Conservation (phyloP, 805 yeast species). For the Nakazawaea holstii region DNA sequence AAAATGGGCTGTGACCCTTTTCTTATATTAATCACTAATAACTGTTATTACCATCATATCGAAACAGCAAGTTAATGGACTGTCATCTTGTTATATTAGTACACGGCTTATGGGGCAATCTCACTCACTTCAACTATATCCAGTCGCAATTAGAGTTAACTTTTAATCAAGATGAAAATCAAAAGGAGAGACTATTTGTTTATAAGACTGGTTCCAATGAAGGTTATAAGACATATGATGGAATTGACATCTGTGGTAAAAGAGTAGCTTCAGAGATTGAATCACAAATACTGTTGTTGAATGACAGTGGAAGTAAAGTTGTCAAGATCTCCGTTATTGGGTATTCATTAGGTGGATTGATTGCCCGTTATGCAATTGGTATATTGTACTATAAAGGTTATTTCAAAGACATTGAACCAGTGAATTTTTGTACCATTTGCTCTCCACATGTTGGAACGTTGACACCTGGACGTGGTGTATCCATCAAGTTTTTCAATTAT, state of each 20-base stretch:
- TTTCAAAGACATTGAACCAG: conserved; percentile 51
- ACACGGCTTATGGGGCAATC: conserved; percentile 77
- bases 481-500: conserved; percentile 52
- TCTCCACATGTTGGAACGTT: conserved; percentile 67
- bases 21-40: background rate
- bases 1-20: conserved; percentile 8
- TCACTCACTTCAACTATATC: conserved; percentile 43
- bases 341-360: conserved; percentile 84
- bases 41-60: background rate
- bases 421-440: conserved; percentile 57
- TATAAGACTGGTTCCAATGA: conserved; percentile 55
- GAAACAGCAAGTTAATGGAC: conserved; percentile 9
- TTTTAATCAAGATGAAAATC: conserved; percentile 16
- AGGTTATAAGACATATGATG: conserved; percentile 80
- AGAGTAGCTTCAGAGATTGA: conserved; percentile 67
- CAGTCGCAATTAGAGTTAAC: conserved; percentile 15
- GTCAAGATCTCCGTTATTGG: conserved; percentile 75
- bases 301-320: conserved; percentile 32
- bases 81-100: conserved; percentile 60
- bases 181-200: conserved; percentile 29
- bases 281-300: conserved; percentile 25
- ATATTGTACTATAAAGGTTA: conserved; percentile 46
- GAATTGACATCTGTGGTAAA: conserved; percentile 79
- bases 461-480: conserved; percentile 49
- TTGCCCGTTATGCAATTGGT: conserved; percentile 80